Evolutionary conservation across 164 flowering plant species (phyloP), one percentile per base, ranked within the genome.

Genomic region (Chimonanthus salicifolius): DNA sequence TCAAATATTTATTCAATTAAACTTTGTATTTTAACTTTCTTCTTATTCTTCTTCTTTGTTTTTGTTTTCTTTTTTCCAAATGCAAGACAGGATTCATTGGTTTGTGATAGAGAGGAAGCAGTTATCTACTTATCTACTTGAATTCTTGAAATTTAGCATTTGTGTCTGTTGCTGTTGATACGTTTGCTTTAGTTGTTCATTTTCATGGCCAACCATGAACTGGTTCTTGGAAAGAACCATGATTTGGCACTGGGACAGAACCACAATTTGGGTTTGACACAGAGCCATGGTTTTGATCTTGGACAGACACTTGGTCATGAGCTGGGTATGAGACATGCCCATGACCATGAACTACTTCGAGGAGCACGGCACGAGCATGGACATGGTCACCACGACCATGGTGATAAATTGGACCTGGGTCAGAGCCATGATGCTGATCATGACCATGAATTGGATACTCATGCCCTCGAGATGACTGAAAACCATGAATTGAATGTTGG

Each of bases 191-290:
- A 15, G n/a, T 66, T 4, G 47, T 66, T 66, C 45, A 45, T 66
- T 66, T 66, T 66, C 49, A 66, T 66, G 69, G 69, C 69, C 11
- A 66, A 66, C 47, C 69, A 66, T 20, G 69, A 66, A 16, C 46
- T 84, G 63, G 81, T 74, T 51, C 74, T 88, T 63, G 82, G 83
- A 21, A 91, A 89, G 10, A 79, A 72, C 78, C 83, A 85, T 77
- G 89, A 86, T 13, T 71, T 87, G 77, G 84, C 63, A 72, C 72
- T 69, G 47, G 77, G 81, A 78, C 80, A 48, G 47, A 47, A 69
- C 85, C 66, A 63, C 44, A 33, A 18, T 49, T 46, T 66, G 69
- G 69, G 44, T 11, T 49, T 66, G 13, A 20, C 49, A 49, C 33
- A 79, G n/a, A 79, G 80, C 13, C 88, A 84, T 75, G 83, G 82